Percentiles rank a stretch among this genome's conserved stretches.
These are phyloP conservation scores for Biancaea sappan DNA, from an alignment of 306 rosid genomes.

Conservation along the genomic window DNA sequence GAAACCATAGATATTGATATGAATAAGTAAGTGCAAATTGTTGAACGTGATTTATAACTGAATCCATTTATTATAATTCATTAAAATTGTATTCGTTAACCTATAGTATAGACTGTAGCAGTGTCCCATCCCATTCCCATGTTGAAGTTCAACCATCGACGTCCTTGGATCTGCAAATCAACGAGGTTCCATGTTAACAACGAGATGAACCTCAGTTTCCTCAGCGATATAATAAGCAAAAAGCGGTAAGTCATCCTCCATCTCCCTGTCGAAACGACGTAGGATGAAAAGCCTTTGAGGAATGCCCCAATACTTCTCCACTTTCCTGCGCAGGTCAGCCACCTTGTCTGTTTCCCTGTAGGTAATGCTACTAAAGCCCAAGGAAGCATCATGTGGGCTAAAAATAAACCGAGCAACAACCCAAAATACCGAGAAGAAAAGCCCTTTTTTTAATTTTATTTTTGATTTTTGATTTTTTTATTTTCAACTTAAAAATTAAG, in stretches of 20 bases:
- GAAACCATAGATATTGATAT: neutral
- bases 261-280: neutral
- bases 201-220: slow-evolving; percentile 9
- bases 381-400: too few species aligned
- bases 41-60: neutral
- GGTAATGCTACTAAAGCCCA: too few species aligned
- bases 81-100: too few species aligned
- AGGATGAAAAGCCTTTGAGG: neutral
- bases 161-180: neutral
- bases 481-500: too few species aligned
- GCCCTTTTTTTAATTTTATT: too few species aligned
- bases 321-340: slow-evolving; percentile 14
- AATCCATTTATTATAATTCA: neutral
- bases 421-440: too few species aligned
- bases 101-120: too few species aligned
- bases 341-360: slow-evolving; percentile 43
- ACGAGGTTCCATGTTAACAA: neutral
- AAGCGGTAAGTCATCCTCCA: slow-evolving; percentile 1
- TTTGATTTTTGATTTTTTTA: too few species aligned
- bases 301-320: slow-evolving; percentile 39
- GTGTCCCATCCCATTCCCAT: neutral
- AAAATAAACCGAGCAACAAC: too few species aligned
- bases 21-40: neutral
- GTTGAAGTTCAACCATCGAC: neutral
- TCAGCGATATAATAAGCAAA: slow-evolving; percentile 29